These are phyloP conservation scores for Eucalyptus tenuipes DNA, from an alignment of 345 rosid species.

Conservation along the genomic window DNA sequence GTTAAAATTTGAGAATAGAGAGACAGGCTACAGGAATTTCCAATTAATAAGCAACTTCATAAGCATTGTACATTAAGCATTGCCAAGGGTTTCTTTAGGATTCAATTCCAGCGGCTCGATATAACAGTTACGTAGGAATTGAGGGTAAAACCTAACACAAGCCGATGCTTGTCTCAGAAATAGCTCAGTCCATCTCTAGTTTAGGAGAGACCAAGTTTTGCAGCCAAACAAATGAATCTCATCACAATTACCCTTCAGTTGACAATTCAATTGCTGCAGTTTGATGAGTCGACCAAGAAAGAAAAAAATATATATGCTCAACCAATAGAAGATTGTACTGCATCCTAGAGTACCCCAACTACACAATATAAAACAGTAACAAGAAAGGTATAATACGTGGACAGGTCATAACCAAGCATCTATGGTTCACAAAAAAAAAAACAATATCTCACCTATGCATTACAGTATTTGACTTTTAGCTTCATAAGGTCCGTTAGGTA, in stretches of 20 bases:
- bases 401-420: neutral
- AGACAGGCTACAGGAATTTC: neutral
- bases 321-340: neutral
- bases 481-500: neutral
- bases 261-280: neutral
- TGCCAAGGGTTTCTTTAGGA: neutral
- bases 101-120: neutral
- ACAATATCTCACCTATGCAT: neutral
- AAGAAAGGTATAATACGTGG: neutral
- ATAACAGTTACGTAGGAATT: neutral
- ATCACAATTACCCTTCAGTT: neutral
- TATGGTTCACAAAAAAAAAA: neutral
- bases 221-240: neutral
- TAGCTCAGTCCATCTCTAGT: neutral
- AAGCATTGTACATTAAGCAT: neutral
- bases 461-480: neutral
- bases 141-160: neutral
- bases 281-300: neutral
- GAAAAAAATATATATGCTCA: neutral
- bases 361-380: neutral
- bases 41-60: neutral
- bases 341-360: neutral
- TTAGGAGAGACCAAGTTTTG: neutral
- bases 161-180: neutral
- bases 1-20: neutral